These are phyloP conservation scores for Saturnispora diversa DNA, from an alignment of 805 yeast species.

Conservation along the genomic window DNA sequence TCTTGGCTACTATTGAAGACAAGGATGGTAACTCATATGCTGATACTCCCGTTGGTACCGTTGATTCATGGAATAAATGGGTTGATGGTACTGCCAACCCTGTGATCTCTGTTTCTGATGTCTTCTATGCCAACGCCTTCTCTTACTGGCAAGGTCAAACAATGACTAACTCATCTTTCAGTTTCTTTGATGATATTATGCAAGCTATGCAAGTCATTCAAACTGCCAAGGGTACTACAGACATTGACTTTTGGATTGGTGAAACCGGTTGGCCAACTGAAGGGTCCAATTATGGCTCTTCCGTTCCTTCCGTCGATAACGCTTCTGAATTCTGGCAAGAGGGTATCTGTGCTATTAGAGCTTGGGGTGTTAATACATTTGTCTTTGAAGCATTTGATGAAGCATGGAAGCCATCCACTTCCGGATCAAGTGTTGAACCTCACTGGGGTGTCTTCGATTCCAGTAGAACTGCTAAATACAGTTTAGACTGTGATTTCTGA, in stretches of 20 bases:
- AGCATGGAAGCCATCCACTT: conserved; percentile 89
- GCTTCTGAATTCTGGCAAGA: conserved; percentile 81
- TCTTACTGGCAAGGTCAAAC: conserved; percentile 99
- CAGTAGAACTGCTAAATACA: conserved; percentile 37
- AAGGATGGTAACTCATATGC: conserved; percentile 72
- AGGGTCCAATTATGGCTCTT: conserved; percentile 61
- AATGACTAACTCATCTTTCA: conserved; percentile 71
- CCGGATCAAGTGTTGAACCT: conserved; percentile 82
- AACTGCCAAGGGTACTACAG: conserved; percentile 76
- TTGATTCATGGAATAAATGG: conserved; percentile 90
- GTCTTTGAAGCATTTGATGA: conserved; percentile 95
- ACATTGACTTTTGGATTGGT: conserved; percentile 89
- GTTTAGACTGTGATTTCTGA: conserved; percentile 39
- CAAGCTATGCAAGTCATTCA: conserved; percentile 90
- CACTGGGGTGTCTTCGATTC: conserved; percentile 88
- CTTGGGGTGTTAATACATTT: conserved; percentile 90
- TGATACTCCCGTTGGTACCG: conserved; percentile 77
- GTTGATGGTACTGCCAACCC: conserved; percentile 69
- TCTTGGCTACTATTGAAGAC: conserved; percentile 57
- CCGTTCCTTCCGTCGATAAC: conserved; percentile 63
- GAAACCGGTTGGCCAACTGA: conserved; percentile 97
- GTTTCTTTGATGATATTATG: conserved; percentile 95
- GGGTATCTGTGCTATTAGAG: conserved; percentile 88
- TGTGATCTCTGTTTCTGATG: conserved; percentile 75
- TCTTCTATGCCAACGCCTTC: conserved; percentile 89